Evolutionary conservation across 768 basidiomycete species (phyloP).

Genomic region (Pleurotus tuoliensis): DNA sequence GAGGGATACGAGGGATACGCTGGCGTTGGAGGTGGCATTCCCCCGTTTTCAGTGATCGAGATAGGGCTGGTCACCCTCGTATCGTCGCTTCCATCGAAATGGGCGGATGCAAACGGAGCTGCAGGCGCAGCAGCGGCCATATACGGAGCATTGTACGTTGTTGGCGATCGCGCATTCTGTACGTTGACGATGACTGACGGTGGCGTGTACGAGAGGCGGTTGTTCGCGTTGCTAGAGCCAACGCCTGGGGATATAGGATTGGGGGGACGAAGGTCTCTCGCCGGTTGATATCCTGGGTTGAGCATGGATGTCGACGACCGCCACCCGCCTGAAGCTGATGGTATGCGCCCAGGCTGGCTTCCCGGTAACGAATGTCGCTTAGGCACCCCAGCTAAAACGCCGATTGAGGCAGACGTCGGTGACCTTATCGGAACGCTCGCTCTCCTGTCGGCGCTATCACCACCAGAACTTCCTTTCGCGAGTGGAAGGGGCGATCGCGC

Average conservation of each 20-base stretch:
- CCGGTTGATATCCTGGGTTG: conserved; percentile 11
- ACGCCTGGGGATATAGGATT: neutral
- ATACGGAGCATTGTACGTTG: conserved; percentile 49
- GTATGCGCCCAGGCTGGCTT: conserved; percentile 7
- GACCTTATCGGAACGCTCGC: conserved; percentile 3
- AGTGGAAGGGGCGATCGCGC: neutral
- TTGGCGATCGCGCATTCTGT: conserved; percentile 44
- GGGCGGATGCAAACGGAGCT: neutral
- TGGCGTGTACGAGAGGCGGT: conserved; percentile 21
- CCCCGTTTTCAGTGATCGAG: conserved; percentile 15
- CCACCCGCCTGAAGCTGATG: conserved; percentile 12
- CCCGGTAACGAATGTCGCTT: conserved; percentile 2
- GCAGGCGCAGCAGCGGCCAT: conserved; percentile 22
- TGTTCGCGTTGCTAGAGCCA: conserved; percentile 8
- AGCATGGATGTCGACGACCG: conserved; percentile 19
- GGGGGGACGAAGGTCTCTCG: neutral
- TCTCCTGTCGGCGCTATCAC: neutral
- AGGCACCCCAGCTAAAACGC: neutral
- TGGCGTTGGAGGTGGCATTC: conserved; percentile 57
- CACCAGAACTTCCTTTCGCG: neutral
- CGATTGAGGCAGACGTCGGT: conserved; percentile 1
- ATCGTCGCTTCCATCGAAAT: neutral
- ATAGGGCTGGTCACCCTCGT: neutral
- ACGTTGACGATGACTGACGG: conserved; percentile 25
- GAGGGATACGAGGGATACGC: conserved; percentile 69